phyloP scores from a whole-genome alignment of 371 early-diverging fungal species.

The Apophysomyces trapeziformis region DNA sequence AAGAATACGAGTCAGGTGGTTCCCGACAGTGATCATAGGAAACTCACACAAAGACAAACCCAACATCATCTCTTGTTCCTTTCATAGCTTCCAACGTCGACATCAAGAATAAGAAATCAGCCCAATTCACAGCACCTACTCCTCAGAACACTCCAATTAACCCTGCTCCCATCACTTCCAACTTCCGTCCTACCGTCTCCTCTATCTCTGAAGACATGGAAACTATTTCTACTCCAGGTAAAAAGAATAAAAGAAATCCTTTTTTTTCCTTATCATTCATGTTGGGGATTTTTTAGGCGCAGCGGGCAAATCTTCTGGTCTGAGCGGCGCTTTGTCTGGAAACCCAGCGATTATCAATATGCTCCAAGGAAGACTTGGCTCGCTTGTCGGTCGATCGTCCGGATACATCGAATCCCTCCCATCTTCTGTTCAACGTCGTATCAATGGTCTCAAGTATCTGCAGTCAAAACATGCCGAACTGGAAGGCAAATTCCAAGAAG shows the following conservation, averaged over 20 bases:
- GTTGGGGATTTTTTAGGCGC: constrained; percentile 12
- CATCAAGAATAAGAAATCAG: constrained; percentile 41
- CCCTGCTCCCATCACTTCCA: constrained; percentile 65
- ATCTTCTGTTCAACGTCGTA: constrained; percentile 74
- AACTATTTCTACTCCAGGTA: constrained; percentile 35
- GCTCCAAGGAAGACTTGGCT: constrained; percentile 74
- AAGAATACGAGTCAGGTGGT: not conserved
- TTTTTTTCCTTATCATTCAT: constrained; percentile 10
- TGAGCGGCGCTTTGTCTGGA: constrained; percentile 43
- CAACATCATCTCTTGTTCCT: not conserved
- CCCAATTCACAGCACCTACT: constrained; percentile 60
- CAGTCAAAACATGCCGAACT: constrained; percentile 83
- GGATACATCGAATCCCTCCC: constrained; percentile 85
- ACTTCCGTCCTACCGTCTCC: constrained; percentile 52
- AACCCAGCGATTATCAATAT: constrained; percentile 60
- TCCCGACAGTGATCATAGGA: not conserved
- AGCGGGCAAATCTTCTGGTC: constrained; percentile 19
- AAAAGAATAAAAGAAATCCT: not conserved
- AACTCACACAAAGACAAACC: not conserved
- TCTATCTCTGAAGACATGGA: constrained; percentile 56
- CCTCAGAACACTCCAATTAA: constrained; percentile 79
- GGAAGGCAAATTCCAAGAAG: constrained; percentile 85
- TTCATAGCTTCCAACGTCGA: not conserved
- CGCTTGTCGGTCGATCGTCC: constrained; percentile 79
- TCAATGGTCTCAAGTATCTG: constrained; percentile 83